Evolutionary conservation across 768 basidiomycete genomes (phyloP).

Genomic region (Lactifluus hygrophoroides): DNA sequence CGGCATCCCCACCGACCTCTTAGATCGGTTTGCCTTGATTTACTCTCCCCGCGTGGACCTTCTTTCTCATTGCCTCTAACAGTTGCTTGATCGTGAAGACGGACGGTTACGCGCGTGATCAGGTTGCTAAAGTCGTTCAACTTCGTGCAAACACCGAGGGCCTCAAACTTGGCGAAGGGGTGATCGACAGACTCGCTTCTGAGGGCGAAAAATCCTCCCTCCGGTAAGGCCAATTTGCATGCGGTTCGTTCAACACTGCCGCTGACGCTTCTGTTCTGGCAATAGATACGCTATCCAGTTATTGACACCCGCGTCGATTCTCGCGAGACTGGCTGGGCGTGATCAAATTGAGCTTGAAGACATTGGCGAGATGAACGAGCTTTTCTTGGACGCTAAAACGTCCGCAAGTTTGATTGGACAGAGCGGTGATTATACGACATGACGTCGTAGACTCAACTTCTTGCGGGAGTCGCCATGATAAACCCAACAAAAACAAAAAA

Average conservation of each 20-base stretch:
- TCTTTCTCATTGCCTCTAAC: background rate
- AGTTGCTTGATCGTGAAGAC: constrained; percentile 96
- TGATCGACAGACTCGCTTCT: constrained; percentile 69
- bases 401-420: constrained; percentile 24
- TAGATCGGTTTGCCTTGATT: constrained; percentile 61
- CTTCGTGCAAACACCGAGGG: constrained; percentile 84
- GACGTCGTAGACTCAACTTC: background rate
- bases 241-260: background rate
- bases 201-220: constrained; percentile 80
- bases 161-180: constrained; percentile 61
- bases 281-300: constrained; percentile 83
- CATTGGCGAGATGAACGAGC: constrained; percentile 84
- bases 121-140: constrained; percentile 81
- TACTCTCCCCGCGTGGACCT: background rate
- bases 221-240: constrained; percentile 43
- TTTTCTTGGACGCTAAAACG: constrained; percentile 93
- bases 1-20: constrained; percentile 86
- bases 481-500: background rate
- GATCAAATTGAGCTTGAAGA: constrained; percentile 81
- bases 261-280: constrained; percentile 4
- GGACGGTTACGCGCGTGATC: constrained; percentile 68
- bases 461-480: background rate
- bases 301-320: constrained; percentile 83
- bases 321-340: constrained; percentile 70
- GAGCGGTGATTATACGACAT: constrained; percentile 2